These are phyloP conservation scores for Kwoniella sp. DNA, from an alignment of 768 basidiomycete genomes.

Conservation along the genomic window DNA sequence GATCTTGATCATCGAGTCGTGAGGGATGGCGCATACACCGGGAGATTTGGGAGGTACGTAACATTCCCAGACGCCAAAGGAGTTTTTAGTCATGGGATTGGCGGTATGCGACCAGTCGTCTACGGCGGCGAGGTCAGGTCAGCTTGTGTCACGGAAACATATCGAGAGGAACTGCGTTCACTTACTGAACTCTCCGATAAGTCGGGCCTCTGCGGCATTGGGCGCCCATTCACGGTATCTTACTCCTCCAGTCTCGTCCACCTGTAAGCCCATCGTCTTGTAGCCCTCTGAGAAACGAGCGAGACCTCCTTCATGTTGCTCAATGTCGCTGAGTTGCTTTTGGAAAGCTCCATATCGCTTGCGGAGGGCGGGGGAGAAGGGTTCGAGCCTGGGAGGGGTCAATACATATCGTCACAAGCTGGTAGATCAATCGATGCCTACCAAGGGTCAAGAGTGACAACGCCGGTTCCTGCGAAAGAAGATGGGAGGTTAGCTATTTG, in stretches of 20 bases:
- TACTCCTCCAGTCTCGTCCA: slow-evolving; percentile 68
- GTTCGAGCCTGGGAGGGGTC: slow-evolving; percentile 52
- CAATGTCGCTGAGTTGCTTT: slow-evolving; percentile 60
- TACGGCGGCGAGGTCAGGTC: slow-evolving; percentile 48
- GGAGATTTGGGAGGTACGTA: slow-evolving; percentile 67
- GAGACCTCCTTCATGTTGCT: slow-evolving; percentile 78
- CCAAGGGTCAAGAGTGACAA: slow-evolving; percentile 56
- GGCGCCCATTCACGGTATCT: slow-evolving; percentile 97
- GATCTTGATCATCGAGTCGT: slow-evolving; percentile 95
- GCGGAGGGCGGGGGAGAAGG: slow-evolving; percentile 53
- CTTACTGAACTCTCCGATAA: slow-evolving; percentile 97
- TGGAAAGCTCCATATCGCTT: slow-evolving; percentile 52
- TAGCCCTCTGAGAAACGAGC: slow-evolving; percentile 79
- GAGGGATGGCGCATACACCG: slow-evolving; percentile 80
- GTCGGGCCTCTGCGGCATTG: slow-evolving; percentile 73
- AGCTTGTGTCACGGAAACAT: too few species aligned
- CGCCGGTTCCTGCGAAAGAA: slow-evolving; percentile 35
- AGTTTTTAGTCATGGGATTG: slow-evolving; percentile 80
- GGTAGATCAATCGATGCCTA: slow-evolving; percentile 23
- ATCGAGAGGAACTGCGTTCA: too few species aligned
- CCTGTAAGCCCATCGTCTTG: slow-evolving; percentile 72
- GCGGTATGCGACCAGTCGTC: slow-evolving; percentile 84
- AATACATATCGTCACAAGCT: background rate
- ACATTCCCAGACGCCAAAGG: slow-evolving; percentile 89
- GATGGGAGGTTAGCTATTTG: too few species aligned